These are phyloP conservation scores for Colletotrichum karsti DNA, from an alignment of 2,329 filamentous ascomycete species.

Conservation along the genomic window DNA sequence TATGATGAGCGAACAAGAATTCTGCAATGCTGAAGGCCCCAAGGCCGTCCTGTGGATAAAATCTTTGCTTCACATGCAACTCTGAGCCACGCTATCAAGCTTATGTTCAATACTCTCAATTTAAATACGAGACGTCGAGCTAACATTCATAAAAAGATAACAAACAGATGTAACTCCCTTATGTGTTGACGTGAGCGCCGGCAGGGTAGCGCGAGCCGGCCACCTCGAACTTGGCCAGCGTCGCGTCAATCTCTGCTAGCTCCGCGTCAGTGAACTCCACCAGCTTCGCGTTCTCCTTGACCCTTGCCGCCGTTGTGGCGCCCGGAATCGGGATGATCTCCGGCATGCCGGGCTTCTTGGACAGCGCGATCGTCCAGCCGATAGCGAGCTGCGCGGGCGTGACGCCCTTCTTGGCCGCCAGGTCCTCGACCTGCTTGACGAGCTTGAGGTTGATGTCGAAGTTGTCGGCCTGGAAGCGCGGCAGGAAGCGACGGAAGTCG, in stretches of 20 bases:
- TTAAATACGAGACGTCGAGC: not conserved
- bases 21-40: slow-evolving; percentile 57
- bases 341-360: slow-evolving; percentile 60
- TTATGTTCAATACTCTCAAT: not conserved
- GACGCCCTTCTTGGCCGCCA: slow-evolving; percentile 68
- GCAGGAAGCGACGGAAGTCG: slow-evolving; percentile 54
- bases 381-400: slow-evolving; percentile 73
- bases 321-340: slow-evolving; percentile 74
- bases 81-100: slow-evolving; percentile 11
- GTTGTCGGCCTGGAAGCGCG: slow-evolving; percentile 69
- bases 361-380: slow-evolving; percentile 65
- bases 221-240: slow-evolving; percentile 56
- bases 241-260: slow-evolving; percentile 56
- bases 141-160: not conserved
- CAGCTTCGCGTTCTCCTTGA: slow-evolving; percentile 67
- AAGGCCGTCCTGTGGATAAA: slow-evolving; percentile 40
- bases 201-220: slow-evolving; percentile 58
- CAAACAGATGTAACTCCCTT: not conserved
- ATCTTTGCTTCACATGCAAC: slow-evolving; percentile 32
- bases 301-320: slow-evolving; percentile 62
- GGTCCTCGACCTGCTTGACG: slow-evolving; percentile 61
- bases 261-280: slow-evolving; percentile 60
- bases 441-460: slow-evolving; percentile 73
- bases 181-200: slow-evolving; percentile 45
- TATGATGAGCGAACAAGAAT: slow-evolving; percentile 48